phyloP scores from a whole-genome alignment of 2,329 filamentous ascomycete species.

The Dryadomyces quercus-mongolicae region DNA sequence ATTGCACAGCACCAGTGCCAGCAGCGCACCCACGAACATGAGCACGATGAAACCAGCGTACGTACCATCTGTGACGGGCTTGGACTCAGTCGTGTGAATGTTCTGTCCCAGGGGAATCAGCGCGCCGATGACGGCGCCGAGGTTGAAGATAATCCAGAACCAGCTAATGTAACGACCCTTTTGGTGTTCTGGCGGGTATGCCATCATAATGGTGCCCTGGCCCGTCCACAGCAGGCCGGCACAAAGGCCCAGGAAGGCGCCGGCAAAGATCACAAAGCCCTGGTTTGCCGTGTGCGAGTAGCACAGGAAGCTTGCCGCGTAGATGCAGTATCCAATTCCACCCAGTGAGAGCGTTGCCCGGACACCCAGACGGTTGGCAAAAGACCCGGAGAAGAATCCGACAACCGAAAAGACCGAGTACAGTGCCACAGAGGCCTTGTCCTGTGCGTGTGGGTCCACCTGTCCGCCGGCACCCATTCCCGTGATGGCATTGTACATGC shows the following conservation, averaged over 20 bases:
- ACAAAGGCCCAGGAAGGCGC: slow-evolving; percentile 63
- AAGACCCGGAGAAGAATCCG: slow-evolving; percentile 61
- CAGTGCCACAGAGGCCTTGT: slow-evolving; percentile 28
- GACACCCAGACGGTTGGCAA: slow-evolving; percentile 65
- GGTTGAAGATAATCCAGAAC: slow-evolving; percentile 94
- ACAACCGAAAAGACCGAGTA: slow-evolving; percentile 42
- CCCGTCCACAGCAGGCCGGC: slow-evolving; percentile 73
- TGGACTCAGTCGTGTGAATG: slow-evolving; percentile 28
- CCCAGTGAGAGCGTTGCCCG: slow-evolving; percentile 56
- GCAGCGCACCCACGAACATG: slow-evolving; percentile 31
- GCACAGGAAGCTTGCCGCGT: slow-evolving; percentile 56
- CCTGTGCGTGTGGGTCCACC: slow-evolving; percentile 11
- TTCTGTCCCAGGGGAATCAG: slow-evolving; percentile 65
- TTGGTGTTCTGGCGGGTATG: slow-evolving; percentile 66
- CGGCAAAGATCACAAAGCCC: slow-evolving; percentile 65
- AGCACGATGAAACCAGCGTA: slow-evolving; percentile 16
- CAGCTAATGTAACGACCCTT: slow-evolving; percentile 84
- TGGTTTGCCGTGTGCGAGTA: slow-evolving; percentile 56
- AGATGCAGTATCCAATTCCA: slow-evolving; percentile 65
- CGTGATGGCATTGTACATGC: slow-evolving; percentile 17
- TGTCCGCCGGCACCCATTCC: slow-evolving; percentile 16
- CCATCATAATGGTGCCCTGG: slow-evolving; percentile 80
- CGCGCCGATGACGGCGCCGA: slow-evolving; percentile 78
- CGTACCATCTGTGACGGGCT: slow-evolving; percentile 14
- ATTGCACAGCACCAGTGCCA: slow-evolving; percentile 60